Evolutionary conservation across 208 protist species (phyloP).

Genomic region (Leishmania aethiopica): DNA sequence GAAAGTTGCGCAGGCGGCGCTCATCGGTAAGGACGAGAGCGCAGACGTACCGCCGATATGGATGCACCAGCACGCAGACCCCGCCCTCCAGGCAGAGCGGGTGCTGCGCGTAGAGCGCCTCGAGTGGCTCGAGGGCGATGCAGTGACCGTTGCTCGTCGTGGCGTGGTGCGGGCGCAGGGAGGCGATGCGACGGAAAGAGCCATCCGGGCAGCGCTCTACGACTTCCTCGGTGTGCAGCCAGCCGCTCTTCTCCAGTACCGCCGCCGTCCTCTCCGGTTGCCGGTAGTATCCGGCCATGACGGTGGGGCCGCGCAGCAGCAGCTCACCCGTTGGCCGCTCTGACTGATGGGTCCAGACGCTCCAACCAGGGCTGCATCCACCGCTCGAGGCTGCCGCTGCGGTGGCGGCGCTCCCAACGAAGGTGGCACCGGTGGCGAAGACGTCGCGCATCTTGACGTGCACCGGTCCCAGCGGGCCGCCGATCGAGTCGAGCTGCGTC

Average conservation of each 20-base stretch:
- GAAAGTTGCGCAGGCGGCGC: constrained; percentile 22
- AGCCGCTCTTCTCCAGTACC: constrained; percentile 58
- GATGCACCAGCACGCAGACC: constrained; percentile 80
- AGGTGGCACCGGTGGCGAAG: background rate
- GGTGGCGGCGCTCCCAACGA: constrained; percentile 21
- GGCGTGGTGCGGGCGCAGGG: constrained; percentile 57
- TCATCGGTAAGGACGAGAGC: constrained; percentile 58
- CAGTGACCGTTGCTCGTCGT: constrained; percentile 64
- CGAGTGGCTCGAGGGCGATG: constrained; percentile 70
- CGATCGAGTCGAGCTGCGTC: constrained; percentile 32
- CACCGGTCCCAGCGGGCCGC: constrained; percentile 47
- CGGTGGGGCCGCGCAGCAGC: constrained; percentile 54
- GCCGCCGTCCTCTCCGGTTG: constrained; percentile 68
- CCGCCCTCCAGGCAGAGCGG: constrained; percentile 34
- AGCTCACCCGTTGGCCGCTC: constrained; percentile 69
- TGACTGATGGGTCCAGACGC: constrained; percentile 33
- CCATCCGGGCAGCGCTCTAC: constrained; percentile 51
- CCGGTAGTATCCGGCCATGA: constrained; percentile 86
- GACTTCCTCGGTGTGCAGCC: constrained; percentile 83
- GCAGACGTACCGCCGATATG: constrained; percentile 58
- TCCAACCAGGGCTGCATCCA: background rate
- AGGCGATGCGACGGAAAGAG: constrained; percentile 66
- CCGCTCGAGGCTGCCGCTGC: background rate
- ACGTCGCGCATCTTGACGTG: constrained; percentile 92
- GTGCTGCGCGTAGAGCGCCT: constrained; percentile 55